Evolutionary conservation across 331 rosid species (phyloP), one percentile per base, ranked within the genome.

Genomic region (Prunus yedoensis): DNA sequence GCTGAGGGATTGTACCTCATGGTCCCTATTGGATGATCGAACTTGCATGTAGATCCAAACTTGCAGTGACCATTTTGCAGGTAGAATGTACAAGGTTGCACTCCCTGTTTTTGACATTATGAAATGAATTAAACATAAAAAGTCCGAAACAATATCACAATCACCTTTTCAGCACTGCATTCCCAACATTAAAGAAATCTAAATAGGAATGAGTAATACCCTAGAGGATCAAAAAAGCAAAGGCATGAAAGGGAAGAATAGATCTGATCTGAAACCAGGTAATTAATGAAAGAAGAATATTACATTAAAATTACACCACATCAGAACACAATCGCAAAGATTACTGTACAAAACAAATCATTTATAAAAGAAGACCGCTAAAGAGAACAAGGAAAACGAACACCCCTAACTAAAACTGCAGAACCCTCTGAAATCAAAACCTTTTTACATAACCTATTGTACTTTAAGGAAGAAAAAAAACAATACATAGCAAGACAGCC

Each of bases 21-120:
- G 17, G 87, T 50, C 76, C 89, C 93, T 77, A 82, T 41, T 57
- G 97, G 96, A 86, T 90, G 97, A 81, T 92, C 96, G 38, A 88
- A 92, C 83, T 92, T 92, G 88, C 97, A 92, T 4, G 89, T 80
- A 12, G 90, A 79, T 73, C 97, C 96, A 68, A 92, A 87, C 74
- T 88, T 90, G 92, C 97, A 92, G 75, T 87, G 84, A 75, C 96
- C 94, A 60, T 87, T 21, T 86, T 90, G 93, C 89, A 92, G 69
- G 82, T 92, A 92, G 79, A 92, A 92, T 49, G 81, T 81, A 84
- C 96, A 92, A 78, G 86, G 89, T 66, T 83, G 89, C 53, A 75
- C 81, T 52, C 97, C 97, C 97, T 92, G 92, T 83, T 85, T 85
- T 78, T 73, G 18, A 59, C 27, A 27, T 59, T 57, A 74, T 81